Conservation (phyloP, 306 rosid genomes). For the Phaseolus lunatus region DNA sequence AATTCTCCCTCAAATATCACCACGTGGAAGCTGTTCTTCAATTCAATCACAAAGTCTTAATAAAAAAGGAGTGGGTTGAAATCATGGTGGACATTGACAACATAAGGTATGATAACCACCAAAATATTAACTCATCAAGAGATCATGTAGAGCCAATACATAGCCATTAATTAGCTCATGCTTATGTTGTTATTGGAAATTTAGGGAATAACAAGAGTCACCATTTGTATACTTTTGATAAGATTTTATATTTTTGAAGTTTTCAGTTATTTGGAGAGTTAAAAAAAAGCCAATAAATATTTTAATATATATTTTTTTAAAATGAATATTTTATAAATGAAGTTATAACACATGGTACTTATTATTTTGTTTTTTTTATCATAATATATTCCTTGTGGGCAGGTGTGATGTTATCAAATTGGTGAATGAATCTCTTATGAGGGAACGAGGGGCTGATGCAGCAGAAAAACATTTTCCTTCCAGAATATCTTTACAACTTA, state of each 20-base stretch:
- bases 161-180: background rate
- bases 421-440: constrained; percentile 69
- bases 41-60: constrained; percentile 67
- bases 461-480: constrained; percentile 89
- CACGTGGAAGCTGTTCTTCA: constrained; percentile 89
- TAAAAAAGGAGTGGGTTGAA: constrained; percentile 70
- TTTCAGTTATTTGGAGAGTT: no score
- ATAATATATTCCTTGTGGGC: background rate
- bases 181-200: constrained; percentile 7
- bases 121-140: background rate
- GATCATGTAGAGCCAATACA: background rate
- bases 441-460: constrained; percentile 64
- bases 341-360: no score
- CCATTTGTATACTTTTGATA: background rate
- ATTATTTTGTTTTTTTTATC: background rate
- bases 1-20: constrained; percentile 78
- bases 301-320: no score
- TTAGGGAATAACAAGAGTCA: background rate
- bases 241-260: no score
- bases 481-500: constrained; percentile 74
- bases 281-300: no score
- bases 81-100: constrained; percentile 74
- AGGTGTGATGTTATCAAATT: constrained; percentile 78
- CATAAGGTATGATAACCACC: constrained; percentile 63
- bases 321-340: background rate